Conservation (phyloP, 192 early-diverging fungal species). For the Allomyces macrogynus region DNA sequence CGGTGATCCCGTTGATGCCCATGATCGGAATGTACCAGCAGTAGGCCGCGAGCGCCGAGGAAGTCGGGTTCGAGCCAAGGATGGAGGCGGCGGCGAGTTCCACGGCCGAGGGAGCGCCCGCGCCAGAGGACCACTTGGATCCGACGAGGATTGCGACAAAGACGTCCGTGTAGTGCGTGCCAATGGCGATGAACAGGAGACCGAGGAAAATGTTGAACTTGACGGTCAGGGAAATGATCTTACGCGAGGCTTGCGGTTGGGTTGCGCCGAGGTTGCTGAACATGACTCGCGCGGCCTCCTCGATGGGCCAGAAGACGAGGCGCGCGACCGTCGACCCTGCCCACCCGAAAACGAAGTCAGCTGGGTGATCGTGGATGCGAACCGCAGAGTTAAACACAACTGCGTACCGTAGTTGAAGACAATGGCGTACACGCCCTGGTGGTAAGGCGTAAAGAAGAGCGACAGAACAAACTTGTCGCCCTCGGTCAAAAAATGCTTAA, state of each 20-base stretch:
- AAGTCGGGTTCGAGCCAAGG: slow-evolving; percentile 12
- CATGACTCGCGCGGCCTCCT: slow-evolving; percentile 68
- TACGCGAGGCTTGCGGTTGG: slow-evolving; percentile 11
- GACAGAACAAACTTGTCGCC: slow-evolving; percentile 90
- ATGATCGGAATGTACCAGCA: slow-evolving; percentile 82
- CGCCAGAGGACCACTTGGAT: slow-evolving; percentile 20
- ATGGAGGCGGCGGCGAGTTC: slow-evolving; percentile 8
- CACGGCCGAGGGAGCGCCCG: not conserved
- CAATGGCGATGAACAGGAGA: slow-evolving; percentile 57
- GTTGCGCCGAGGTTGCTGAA: slow-evolving; percentile 47
- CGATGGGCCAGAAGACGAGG: slow-evolving; percentile 80
- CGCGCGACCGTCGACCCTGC: slow-evolving; percentile 69
- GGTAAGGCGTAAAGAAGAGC: slow-evolving; percentile 20
- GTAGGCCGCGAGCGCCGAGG: slow-evolving; percentile 45
- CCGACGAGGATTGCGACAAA: slow-evolving; percentile 45
- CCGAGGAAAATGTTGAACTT: slow-evolving; percentile 55
- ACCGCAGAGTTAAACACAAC: no score
- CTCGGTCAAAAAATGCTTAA: slow-evolving; percentile 89
- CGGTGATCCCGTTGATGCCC: slow-evolving; percentile 87
- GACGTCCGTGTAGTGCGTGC: slow-evolving; percentile 53
- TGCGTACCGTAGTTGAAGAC: slow-evolving; percentile 60
- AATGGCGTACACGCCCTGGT: slow-evolving; percentile 66
- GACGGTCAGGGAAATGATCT: slow-evolving; percentile 20
- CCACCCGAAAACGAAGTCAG: not conserved
- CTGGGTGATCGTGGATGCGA: no score